A percentile compares a stretch with the other conserved stretches of the same genome.
These are phyloP conservation scores for Osmanthus fragrans DNA, from an alignment of 257 asterid genomes.

Conservation along the genomic window DNA sequence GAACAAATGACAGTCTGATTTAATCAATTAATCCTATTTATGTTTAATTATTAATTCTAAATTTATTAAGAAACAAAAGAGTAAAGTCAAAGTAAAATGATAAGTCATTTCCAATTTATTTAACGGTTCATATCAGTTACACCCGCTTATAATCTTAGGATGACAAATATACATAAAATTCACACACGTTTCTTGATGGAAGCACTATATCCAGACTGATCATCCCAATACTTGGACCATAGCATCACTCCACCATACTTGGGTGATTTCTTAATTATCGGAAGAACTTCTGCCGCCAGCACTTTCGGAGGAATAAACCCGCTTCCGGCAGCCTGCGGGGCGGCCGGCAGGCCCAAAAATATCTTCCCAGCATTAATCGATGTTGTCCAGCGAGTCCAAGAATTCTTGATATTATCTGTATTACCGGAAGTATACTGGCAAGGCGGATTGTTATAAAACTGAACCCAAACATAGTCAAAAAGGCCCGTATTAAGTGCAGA, in stretches of 20 bases:
- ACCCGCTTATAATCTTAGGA: not conserved
- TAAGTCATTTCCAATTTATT: no score
- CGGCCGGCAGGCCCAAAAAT: conserved; percentile 64
- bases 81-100: no score
- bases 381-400: conserved; percentile 55
- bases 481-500: conserved; percentile 48
- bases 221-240: conserved; percentile 72
- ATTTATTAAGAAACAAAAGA: not conserved
- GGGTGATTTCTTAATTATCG: conserved; percentile 45
- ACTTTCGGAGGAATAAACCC: conserved; percentile 61
- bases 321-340: conserved; percentile 61
- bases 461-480: conserved; percentile 74
- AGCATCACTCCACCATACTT: conserved; percentile 83
- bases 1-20: no score
- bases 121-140: no score
- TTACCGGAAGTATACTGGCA: conserved; percentile 55
- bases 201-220: conserved; percentile 51
- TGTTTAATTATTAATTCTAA: no score
- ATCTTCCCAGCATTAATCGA: conserved; percentile 41
- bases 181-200: conserved; percentile 38
- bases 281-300: conserved; percentile 44
- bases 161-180: not conserved
- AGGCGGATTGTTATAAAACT: conserved; percentile 65
- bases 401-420: conserved; percentile 28
- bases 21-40: not conserved